Conservation (phyloP, 176 grass and related monocot genomes). For the Triticum timopheevii region DNA sequence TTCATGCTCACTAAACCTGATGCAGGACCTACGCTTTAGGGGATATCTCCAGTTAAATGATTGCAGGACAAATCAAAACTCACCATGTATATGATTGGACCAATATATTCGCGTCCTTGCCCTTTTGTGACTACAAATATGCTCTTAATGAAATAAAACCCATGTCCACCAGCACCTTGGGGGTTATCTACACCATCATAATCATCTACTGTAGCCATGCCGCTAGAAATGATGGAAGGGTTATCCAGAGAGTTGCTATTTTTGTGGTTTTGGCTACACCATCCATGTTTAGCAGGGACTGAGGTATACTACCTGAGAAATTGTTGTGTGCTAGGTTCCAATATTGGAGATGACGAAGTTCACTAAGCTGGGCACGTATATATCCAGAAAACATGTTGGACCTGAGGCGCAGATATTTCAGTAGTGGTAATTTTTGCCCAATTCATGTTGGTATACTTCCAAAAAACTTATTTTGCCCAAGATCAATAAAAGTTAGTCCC, state of each 20-base stretch:
- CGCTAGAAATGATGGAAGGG: not conserved
- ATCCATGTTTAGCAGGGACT: slow-evolving; percentile 1
- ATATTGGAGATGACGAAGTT: slow-evolving; percentile 8
- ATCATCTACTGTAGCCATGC: not conserved
- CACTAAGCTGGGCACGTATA: slow-evolving; percentile 27
- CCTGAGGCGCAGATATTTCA: not conserved
- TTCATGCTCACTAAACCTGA: slow-evolving; percentile 12
- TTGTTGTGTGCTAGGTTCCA: not conserved
- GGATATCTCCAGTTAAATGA: slow-evolving; percentile 27
- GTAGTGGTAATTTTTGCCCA: not conserved
- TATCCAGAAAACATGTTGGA: slow-evolving; percentile 31
- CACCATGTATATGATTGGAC: not conserved
- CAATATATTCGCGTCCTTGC: not conserved
- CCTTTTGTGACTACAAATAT: slow-evolving; percentile 27
- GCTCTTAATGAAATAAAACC: not conserved
- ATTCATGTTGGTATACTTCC: slow-evolving; percentile 27
- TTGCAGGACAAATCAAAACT: slow-evolving; percentile 30
- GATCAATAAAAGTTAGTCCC: slow-evolving; percentile 10
- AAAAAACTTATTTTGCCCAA: slow-evolving; percentile 17
- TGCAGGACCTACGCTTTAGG: not conserved
- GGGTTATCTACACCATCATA: no score
- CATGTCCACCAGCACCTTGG: not conserved
- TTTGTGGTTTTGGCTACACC: not conserved
- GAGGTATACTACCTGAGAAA: not conserved
- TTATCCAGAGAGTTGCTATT: not conserved